Base-by-base conservation (phyloP, 768 basidiomycete species). In the Boletus rufocinnamomeus region DNA sequence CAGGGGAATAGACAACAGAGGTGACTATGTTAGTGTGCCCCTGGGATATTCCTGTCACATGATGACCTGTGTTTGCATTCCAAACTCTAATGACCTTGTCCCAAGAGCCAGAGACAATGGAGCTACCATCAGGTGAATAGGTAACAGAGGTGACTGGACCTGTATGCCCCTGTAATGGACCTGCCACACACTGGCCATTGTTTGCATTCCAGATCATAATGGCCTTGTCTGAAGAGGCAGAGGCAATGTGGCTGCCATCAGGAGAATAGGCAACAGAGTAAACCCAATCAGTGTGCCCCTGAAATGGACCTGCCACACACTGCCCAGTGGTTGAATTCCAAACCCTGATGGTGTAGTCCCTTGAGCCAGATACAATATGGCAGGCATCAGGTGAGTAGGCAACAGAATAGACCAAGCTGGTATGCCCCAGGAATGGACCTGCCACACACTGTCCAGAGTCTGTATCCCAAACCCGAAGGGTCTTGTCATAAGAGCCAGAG, bases 351-450 rank as follows among this genome's bases (percentile, higher is more conserved):
- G 64, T 66, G 0, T 5, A 0, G 7, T 69, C 68, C 1, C 16
- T 2, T 46, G 65, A 53, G 10, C 59, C 63, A 54, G 69, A 69
- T 11, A n/a, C 58, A 58, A 69, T 9, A 16, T 63, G 37, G 6
- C 34, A 52, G 1, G 63, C 50, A 11, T 70, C 61, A 30, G 74
- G 71, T 35, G 75, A 54, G 71, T 51, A 60, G 55, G 63, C 58
- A 55, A 66, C 54, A 60, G 52, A 50, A 13, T 37, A 8, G 9
- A 66, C 10, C 2, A 1, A 2, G 1, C 0, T 0, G 4, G 11
- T 35, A 4, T 74, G 66, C 16, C 53, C 65, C 6, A 58, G 23
- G 34, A 67, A 49, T 44, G 63, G 66, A 27, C 52, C 62, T 52
- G 58, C 57, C 30, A 69, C 28, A 60, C 61, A 54, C 28, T 46